phyloP scores from a whole-genome alignment of 805 yeast species.

The Nakazawaea ambrosiae region DNA sequence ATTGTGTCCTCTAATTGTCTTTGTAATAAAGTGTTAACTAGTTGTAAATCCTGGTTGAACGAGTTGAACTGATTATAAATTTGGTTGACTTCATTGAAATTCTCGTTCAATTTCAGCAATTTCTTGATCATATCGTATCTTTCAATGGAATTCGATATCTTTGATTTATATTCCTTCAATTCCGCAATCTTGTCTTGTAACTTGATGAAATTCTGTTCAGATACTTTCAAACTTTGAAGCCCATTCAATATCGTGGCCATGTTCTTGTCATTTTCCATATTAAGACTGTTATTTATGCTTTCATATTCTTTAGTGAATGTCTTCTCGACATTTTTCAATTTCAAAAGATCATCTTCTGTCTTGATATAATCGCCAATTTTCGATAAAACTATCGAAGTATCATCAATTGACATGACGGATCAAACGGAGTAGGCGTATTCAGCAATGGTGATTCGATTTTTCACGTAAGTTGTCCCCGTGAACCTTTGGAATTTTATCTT shows the following conservation, averaged over 20 bases:
- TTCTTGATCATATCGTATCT: constrained; percentile 64
- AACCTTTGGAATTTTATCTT: not conserved
- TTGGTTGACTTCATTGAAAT: constrained; percentile 60
- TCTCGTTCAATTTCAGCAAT: constrained; percentile 63
- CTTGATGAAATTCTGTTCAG: constrained; percentile 39
- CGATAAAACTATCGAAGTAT: constrained; percentile 12
- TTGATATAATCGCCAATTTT: constrained; percentile 19
- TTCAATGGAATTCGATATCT: constrained; percentile 48
- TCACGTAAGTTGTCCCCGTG: too few species aligned
- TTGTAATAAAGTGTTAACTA: constrained; percentile 48
- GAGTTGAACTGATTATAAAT: constrained; percentile 57
- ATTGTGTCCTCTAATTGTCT: constrained; percentile 34
- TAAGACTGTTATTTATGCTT: constrained; percentile 67
- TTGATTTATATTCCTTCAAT: constrained; percentile 37
- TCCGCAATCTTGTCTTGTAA: constrained; percentile 12
- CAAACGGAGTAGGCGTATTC: too few species aligned
- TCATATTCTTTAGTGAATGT: constrained; percentile 65
- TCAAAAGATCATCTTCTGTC: constrained; percentile 41
- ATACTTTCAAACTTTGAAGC: constrained; percentile 27
- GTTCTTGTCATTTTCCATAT: constrained; percentile 60
- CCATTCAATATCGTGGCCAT: constrained; percentile 46
- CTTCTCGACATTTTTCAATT: constrained; percentile 42
- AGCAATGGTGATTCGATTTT: too few species aligned
- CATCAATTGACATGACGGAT: constrained; percentile 1
- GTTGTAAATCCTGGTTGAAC: constrained; percentile 42